Percentiles rank a stretch among this genome's conserved stretches.
Evolutionary conservation across 129 eudicot genomes (phyloP).

Genomic region (Flaveria robusta): DNA sequence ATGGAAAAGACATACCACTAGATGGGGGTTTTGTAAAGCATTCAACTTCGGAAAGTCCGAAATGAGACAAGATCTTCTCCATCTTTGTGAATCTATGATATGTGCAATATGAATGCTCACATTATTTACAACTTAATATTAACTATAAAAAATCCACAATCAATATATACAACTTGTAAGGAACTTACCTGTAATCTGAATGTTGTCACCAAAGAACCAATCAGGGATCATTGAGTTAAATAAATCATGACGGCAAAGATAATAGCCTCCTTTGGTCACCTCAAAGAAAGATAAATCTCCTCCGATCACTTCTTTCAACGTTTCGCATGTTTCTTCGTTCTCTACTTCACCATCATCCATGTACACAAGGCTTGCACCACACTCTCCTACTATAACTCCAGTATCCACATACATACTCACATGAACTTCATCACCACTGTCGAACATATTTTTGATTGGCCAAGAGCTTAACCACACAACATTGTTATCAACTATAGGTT

Average conservation of each 20-base stretch:
- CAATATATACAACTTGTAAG: not conserved
- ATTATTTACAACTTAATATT: too few species aligned
- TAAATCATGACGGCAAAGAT: not conserved
- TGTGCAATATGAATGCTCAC: not conserved
- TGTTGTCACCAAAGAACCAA: not conserved
- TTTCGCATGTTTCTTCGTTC: not conserved
- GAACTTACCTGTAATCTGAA: not conserved
- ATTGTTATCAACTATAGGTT: not conserved
- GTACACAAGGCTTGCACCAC: not conserved
- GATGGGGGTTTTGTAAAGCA: too few species aligned
- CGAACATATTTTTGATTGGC: not conserved
- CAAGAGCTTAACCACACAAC: constrained; percentile 5
- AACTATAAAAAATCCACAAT: not conserved
- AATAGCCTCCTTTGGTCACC: not conserved
- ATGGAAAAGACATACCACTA: too few species aligned
- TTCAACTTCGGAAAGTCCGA: too few species aligned
- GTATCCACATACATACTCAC: not conserved
- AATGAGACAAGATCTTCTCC: not conserved
- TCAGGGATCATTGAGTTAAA: not conserved
- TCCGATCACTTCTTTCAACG: not conserved
- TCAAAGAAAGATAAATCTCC: not conserved
- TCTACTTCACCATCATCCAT: not conserved
- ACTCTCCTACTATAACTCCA: not conserved
- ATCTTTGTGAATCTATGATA: not conserved
- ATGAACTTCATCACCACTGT: constrained; percentile 10